Conservation (phyloP, 768 basidiomycete genomes). For the Sarcodon sp. region DNA sequence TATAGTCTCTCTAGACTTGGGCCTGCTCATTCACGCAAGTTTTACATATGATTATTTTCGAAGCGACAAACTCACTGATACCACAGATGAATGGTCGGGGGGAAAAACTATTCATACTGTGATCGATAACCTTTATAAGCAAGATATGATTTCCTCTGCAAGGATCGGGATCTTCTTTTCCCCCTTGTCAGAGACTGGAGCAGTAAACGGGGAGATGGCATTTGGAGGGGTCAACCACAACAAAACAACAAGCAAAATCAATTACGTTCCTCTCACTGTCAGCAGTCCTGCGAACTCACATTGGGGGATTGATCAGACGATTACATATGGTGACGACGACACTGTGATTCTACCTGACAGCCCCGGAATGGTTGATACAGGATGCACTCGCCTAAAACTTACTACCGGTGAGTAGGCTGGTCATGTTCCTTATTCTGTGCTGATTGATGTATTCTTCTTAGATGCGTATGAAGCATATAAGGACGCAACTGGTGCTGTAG, state of each 20-base stretch:
- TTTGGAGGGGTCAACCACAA: constrained; percentile 27
- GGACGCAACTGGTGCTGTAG: constrained; percentile 11
- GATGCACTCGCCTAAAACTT: constrained; percentile 40
- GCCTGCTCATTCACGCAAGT: too few species aligned
- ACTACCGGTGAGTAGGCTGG: constrained; percentile 21
- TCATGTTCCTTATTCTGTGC: neutral
- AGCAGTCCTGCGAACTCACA: neutral
- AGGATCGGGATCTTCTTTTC: constrained; percentile 38
- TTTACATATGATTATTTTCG: too few species aligned
- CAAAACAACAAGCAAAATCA: constrained; percentile 14
- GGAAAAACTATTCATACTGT: constrained; percentile 2
- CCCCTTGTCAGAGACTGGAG: constrained; percentile 25
- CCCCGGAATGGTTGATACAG: constrained; percentile 39
- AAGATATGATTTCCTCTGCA: constrained; percentile 25
- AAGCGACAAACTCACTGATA: too few species aligned
- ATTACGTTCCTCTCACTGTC: constrained; percentile 8
- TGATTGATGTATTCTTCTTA: neutral
- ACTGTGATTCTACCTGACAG: constrained; percentile 21
- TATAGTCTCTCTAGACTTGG: too few species aligned
- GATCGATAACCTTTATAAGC: constrained; percentile 30
- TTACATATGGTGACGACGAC: constrained; percentile 8
- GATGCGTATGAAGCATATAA: constrained; percentile 14
- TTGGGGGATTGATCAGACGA: constrained; percentile 14
- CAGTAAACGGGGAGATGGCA: constrained; percentile 37
- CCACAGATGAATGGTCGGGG: neutral